Evolutionary conservation across 345 rosid genomes (phyloP).

Genomic region (Murraya koenigii): DNA sequence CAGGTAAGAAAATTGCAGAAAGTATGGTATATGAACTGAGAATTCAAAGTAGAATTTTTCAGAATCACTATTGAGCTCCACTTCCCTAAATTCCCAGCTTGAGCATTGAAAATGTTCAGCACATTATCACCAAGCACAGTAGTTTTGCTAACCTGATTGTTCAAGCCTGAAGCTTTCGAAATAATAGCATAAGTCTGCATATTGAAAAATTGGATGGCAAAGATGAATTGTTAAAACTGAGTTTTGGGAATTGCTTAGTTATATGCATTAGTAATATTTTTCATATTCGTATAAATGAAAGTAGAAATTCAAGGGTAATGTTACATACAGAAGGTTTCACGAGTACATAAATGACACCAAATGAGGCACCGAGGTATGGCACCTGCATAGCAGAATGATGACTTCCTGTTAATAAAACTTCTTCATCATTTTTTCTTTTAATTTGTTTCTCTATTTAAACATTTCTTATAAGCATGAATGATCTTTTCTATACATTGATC

Average conservation of each 20-base stretch:
- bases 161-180: conserved; percentile 50
- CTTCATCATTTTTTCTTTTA: too few relatives aligned
- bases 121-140: background rate
- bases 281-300: background rate
- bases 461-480: background rate
- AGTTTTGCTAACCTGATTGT: conserved; percentile 37
- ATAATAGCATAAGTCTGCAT: conserved; percentile 51
- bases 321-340: conserved; percentile 46
- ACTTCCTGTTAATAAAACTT: background rate
- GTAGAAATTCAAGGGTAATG: background rate
- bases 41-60: background rate
- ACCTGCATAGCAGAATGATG: conserved; percentile 32
- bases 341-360: conserved; percentile 47
- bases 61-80: background rate
- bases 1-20: background rate
- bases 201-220: background rate
- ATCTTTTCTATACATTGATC: background rate
- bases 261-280: background rate
- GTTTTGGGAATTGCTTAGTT: background rate
- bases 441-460: too few relatives aligned
- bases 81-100: background rate
- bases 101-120: background rate
- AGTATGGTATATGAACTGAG: background rate
- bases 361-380: conserved; percentile 50
- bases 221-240: background rate